Evolutionary conservation across 148 eudicot species (phyloP).

Genomic region (Fallopia convolvulus): DNA sequence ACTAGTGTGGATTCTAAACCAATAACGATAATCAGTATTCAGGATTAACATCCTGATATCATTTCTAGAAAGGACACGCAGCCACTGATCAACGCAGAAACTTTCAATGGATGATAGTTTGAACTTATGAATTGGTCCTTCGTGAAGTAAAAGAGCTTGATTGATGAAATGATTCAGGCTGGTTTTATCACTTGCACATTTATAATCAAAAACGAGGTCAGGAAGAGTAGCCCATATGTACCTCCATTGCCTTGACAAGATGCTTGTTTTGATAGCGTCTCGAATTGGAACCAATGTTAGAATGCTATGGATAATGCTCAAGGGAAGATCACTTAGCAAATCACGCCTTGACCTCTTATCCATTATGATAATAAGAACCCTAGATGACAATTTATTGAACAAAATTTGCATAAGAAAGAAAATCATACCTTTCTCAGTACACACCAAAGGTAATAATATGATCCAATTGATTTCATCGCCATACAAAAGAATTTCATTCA

Average conservation of each 20-base stretch:
- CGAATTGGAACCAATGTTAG: not conserved
- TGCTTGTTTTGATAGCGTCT: slow-evolving; percentile 54
- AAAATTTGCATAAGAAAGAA: not conserved
- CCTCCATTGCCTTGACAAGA: slow-evolving; percentile 48
- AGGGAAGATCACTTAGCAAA: not conserved
- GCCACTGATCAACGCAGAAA: slow-evolving; percentile 21
- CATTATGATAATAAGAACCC: slow-evolving; percentile 17
- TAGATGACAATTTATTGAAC: not conserved
- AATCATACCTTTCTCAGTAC: too few species aligned
- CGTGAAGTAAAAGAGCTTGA: slow-evolving; percentile 30
- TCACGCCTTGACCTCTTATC: slow-evolving; percentile 6
- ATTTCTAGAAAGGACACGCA: too few species aligned
- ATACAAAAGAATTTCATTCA: too few species aligned
- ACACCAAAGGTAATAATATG: too few species aligned
- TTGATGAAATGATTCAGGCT: slow-evolving; percentile 30
- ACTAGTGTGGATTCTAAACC: slow-evolving; percentile 31
- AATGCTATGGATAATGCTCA: not conserved
- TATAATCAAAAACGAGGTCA: slow-evolving; percentile 38
- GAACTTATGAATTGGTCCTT: slow-evolving; percentile 62
- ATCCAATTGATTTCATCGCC: too few species aligned
- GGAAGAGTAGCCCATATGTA: slow-evolving; percentile 51
- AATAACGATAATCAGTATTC: slow-evolving; percentile 11
- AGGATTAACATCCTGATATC: not conserved
- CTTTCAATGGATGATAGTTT: slow-evolving; percentile 35
- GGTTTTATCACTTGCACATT: slow-evolving; percentile 35